A percentile compares a stretch with the other conserved stretches of the same genome.
phyloP scores from a whole-genome alignment of 2,329 filamentous ascomycete species.

The Epichloe hybrida region DNA sequence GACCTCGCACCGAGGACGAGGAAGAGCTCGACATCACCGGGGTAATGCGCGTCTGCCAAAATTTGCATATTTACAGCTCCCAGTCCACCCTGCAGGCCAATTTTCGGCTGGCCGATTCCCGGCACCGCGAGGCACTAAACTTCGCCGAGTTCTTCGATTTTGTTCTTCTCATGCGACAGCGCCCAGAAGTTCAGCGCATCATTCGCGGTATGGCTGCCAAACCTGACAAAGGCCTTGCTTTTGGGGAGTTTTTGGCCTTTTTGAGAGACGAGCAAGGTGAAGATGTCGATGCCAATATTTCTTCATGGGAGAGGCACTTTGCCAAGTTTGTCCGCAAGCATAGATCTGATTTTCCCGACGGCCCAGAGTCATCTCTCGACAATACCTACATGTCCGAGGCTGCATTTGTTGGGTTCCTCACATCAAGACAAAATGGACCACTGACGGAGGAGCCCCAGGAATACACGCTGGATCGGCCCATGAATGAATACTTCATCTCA shows the following conservation, averaged over 20 bases:
- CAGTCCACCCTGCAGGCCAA: slow-evolving; percentile 57
- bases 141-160: slow-evolving; percentile 77
- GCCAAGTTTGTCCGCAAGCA: slow-evolving; percentile 51
- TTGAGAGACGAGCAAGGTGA: slow-evolving; percentile 62
- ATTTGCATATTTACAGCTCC: slow-evolving; percentile 82
- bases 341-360: slow-evolving; percentile 30
- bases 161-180: slow-evolving; percentile 67
- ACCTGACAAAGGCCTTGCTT: slow-evolving; percentile 50
- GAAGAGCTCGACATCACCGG: slow-evolving; percentile 65
- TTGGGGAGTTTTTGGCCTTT: slow-evolving; percentile 63
- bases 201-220: slow-evolving; percentile 50
- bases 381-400: slow-evolving; percentile 56
- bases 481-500: slow-evolving; percentile 97
- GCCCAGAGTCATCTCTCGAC: slow-evolving; percentile 29
- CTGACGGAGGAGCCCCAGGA: slow-evolving; percentile 47
- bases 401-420: slow-evolving; percentile 64
- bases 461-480: slow-evolving; percentile 60
- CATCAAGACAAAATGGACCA: slow-evolving; percentile 59
- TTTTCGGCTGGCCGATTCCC: slow-evolving; percentile 60
- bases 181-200: slow-evolving; percentile 66
- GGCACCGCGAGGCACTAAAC: slow-evolving; percentile 51
- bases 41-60: slow-evolving; percentile 74
- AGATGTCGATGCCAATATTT: slow-evolving; percentile 52
- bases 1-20: slow-evolving; percentile 37
- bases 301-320: slow-evolving; percentile 61